Base-by-base conservation (phyloP, 192 early-diverging fungal species). In the Dissophora ornata region DNA sequence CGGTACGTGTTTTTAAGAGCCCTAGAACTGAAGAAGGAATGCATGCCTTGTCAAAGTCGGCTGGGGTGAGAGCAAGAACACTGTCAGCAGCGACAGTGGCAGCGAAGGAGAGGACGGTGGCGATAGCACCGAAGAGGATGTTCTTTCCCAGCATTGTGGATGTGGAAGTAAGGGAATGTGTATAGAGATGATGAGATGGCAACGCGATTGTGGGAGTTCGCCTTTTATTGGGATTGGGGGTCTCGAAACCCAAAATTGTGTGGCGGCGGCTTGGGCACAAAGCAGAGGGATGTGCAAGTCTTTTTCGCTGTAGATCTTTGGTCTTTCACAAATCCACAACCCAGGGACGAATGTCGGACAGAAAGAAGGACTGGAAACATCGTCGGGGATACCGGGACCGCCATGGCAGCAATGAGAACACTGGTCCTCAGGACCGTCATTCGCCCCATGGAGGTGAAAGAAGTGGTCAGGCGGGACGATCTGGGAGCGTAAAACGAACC, bases 101-200 rank as follows among this genome's bases (percentile, higher is more conserved):
- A 50, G 47, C 62, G 32, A 77, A 42, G 24, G 73, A 67, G 40
- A 67, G 57, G 45, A 67, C 7, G 38, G 64, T 56, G 44, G 73
- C 73, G 28, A 77, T 42, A 18, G 65, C 73, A 38, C 73, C 64
- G 22, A 67, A 13, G 47, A 77, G n/a, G 38, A 77, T 45, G 29
- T 77, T 77, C 28, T 77, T 77, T 67, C 73, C 73, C 57, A 77
- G 26, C 73, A 77, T 77, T 34, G 47, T 5, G 29, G 30, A 34
- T n/a, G 46, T 29, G 48, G 9, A 30, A 46, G 25, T 1, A 25
- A 44, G 4, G 16, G 26, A 30, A 38, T 28, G 24, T 12, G 7
- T 21, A 48, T 36, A 29, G 28, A 16, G 22, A 41, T 46, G 48
- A 47, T 62, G 57, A 47, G 29, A 13, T 9, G 36, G 13, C 36